These are phyloP conservation scores for Auxenochlorella pyrenoidosa DNA, from an alignment of 139 green algal species.

Conservation along the genomic window DNA sequence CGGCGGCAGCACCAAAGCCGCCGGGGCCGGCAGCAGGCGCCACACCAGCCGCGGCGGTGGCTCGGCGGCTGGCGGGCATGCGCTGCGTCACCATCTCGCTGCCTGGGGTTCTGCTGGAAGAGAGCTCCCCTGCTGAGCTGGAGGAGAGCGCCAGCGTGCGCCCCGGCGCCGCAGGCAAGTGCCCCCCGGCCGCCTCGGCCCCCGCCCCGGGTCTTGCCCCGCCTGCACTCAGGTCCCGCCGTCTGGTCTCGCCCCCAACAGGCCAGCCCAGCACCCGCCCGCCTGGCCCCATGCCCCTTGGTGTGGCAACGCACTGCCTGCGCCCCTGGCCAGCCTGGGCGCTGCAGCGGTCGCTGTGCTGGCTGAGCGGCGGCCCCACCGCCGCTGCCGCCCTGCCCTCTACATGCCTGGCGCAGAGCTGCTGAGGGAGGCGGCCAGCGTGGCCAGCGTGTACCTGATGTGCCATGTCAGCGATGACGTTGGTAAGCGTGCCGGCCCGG, in stretches of 20 bases:
- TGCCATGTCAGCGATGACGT: conserved; percentile 71
- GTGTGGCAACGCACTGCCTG: no score
- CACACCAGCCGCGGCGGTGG: conserved; percentile 33
- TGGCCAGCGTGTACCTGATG: conserved; percentile 51
- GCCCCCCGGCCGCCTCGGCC: neutral
- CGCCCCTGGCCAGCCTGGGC: no score
- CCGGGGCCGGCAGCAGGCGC: neutral
- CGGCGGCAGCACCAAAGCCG: neutral
- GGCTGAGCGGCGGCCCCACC: no score
- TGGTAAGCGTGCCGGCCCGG: no score
- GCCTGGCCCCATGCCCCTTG: neutral
- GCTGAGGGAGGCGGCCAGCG: conserved; percentile 32
- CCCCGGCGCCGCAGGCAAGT: conserved; percentile 43
- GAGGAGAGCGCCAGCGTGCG: conserved; percentile 63
- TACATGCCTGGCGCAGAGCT: conserved; percentile 6
- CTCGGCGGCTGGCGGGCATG: conserved; percentile 60
- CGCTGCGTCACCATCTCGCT: conserved; percentile 70
- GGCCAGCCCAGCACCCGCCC: no score
- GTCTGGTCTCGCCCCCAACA: no score
- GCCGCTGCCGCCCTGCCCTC: neutral
- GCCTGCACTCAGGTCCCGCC: no score
- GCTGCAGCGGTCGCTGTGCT: no score
- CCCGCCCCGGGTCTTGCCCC: no score
- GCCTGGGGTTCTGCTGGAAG: conserved; percentile 72
- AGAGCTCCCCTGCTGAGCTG: conserved; percentile 59